A percentile compares a stretch with the other conserved stretches of the same genome.
These are phyloP conservation scores for Stagonosporopsis vannaccii DNA, from an alignment of 2,329 filamentous ascomycete genomes.

Conservation along the genomic window DNA sequence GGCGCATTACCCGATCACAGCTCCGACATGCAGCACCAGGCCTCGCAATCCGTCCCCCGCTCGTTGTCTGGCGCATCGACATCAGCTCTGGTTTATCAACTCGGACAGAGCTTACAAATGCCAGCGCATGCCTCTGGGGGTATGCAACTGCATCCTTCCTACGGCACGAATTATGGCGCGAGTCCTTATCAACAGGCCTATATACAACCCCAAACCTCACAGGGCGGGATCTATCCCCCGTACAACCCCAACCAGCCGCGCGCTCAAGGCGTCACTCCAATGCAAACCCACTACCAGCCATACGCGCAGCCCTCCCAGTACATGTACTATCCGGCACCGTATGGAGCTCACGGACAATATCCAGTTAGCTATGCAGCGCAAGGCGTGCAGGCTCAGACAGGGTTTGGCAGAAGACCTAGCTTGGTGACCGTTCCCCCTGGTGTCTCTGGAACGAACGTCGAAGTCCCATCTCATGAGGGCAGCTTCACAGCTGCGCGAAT, in stretches of 20 bases:
- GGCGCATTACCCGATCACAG: slow-evolving; percentile 48
- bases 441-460: slow-evolving; percentile 30
- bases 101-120: slow-evolving; percentile 50
- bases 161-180: slow-evolving; percentile 36
- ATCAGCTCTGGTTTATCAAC: slow-evolving; percentile 51
- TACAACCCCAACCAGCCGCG: slow-evolving; percentile 39
- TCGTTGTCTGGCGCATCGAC: slow-evolving; percentile 49
- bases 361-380: slow-evolving; percentile 36
- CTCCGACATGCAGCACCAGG: slow-evolving; percentile 31
- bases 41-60: slow-evolving; percentile 38
- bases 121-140: slow-evolving; percentile 30
- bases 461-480: slow-evolving; percentile 32
- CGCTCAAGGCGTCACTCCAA: slow-evolving; percentile 27
- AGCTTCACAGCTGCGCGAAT: slow-evolving; percentile 26
- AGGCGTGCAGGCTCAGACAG: slow-evolving; percentile 30
- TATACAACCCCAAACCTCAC: slow-evolving; percentile 32
- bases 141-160: slow-evolving; percentile 35
- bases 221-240: slow-evolving; percentile 32
- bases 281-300: slow-evolving; percentile 40
- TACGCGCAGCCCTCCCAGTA: slow-evolving; percentile 44
- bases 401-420: slow-evolving; percentile 43
- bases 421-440: slow-evolving; percentile 26
- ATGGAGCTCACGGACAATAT: slow-evolving; percentile 39
- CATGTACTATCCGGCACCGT: slow-evolving; percentile 47
- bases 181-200: slow-evolving; percentile 42